Evolutionary conservation across 495 filamentous ascomycete genomes (phyloP), one percentile per base, ranked within the genome.

Genomic region (Rhizodiscina lignyota): DNA sequence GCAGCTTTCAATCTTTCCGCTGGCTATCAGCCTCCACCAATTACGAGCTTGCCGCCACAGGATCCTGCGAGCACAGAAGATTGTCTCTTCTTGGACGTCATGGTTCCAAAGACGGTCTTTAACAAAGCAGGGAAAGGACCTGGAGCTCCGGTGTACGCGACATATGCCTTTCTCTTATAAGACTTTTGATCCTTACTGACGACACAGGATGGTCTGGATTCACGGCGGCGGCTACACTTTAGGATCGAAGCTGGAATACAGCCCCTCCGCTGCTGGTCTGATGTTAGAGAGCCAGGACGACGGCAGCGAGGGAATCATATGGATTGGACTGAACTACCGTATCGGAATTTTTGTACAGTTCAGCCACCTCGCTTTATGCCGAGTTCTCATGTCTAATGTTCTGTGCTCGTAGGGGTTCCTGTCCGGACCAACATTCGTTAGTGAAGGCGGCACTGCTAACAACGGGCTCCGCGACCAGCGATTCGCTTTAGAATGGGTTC

Each of bases 331-430:
- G 37, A 55, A 57, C 42, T 59, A 59, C 34, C 45, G 56, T 18
- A 51, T 75, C 5, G 77, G 76, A 10, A 68, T n/a, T n/a, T n/a
- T n/a, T n/a, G n/a, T n/a, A n/a, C n/a, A n/a, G n/a, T n/a, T n/a
- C n/a, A n/a, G n/a, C n/a, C n/a, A n/a, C n/a, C n/a, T n/a, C n/a
- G n/a, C n/a, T n/a, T n/a, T n/a, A n/a, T n/a, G n/a, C n/a, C n/a
- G n/a, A n/a, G n/a, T n/a, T n/a, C n/a, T n/a, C n/a, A n/a, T n/a
- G n/a, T n/a, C n/a, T n/a, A n/a, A n/a, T n/a, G n/a, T n/a, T n/a
- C n/a, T n/a, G n/a, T n/a, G n/a, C n/a, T n/a, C 70, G 0, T 79
- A 81, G 50, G 78, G 78, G 2, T 83, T 65, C 53, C 57, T 78
- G 1, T 55, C 59, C 30, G 56, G 54, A 42, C 60, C 47, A 22